Evolutionary conservation across 768 basidiomycete species (phyloP), one percentile per base, ranked within the genome.

Genomic region (Tephrocybe sp.): DNA sequence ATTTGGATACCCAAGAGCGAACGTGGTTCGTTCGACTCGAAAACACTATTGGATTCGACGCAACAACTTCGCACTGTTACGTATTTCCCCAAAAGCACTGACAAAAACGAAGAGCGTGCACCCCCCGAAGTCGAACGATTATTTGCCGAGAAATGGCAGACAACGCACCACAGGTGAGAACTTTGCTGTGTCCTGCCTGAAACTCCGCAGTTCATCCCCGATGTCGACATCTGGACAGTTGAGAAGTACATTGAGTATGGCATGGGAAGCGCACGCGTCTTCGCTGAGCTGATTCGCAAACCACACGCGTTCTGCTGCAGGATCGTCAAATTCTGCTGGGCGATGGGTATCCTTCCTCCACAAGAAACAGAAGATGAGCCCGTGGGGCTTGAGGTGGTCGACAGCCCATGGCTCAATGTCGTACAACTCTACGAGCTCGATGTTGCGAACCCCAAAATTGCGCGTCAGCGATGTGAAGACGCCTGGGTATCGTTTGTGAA

Each of bases 221-320:
- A 86, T 57, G 14, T 80, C 70, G 17, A 84, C 63, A 23, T 69
- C 65, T 0, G 77, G 77, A 49, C 80, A 79, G 60, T 86, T 86
- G 25, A 85, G 60, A 7, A 81, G 58, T 15, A 85, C 77, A 56
- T 85, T 86, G 5, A 86, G 66, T 9, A 86, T 72, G 0, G 83
- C 83, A 57, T 77, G 79, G 0, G 83, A 81, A 7, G 82, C 83
- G 60, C 84, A 86, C 3, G 84, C 81, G 58, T 86, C 83, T 57
- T 81, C 77, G 64, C 77, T 81, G 21, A 86, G 73, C 62, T 86
- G 84, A 63, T 85, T 83, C 9, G 84, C 83, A 56, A 84, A 86
- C 84, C 84, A 86, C 8, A 86, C 76, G 23, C 65, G 70, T 51
- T 79, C 76, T 2, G 82, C 76, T 9, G 78, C 76, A 2, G 81